phyloP scores from a whole-genome alignment of 1,284 basidiomycete genomes.

The Schizophyllum commune region DNA sequence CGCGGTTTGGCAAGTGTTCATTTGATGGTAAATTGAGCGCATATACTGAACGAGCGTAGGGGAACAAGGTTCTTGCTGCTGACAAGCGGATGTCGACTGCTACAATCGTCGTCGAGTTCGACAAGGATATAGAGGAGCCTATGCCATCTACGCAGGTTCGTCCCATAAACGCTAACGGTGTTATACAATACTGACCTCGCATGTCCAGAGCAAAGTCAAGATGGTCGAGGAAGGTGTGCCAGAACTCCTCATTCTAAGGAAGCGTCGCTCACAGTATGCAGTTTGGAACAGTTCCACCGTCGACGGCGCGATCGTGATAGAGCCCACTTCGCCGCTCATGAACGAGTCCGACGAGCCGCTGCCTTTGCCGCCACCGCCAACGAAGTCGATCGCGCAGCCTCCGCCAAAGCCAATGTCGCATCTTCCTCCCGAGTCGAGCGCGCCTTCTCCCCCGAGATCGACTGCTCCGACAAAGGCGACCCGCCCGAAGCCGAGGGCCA shows the following conservation, averaged over 20 bases:
- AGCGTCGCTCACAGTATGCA: too few relatives aligned
- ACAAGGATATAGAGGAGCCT: constrained; percentile 4
- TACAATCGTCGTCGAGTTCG: constrained; percentile 10
- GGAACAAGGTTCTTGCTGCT: background rate
- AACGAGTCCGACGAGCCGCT: background rate
- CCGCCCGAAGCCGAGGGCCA: background rate
- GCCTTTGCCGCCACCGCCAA: too few relatives aligned
- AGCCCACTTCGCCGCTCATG: background rate
- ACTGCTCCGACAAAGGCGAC: background rate
- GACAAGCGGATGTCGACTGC: constrained; percentile 3
- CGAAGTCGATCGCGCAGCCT: too few relatives aligned
- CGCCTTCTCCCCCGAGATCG: too few relatives aligned
- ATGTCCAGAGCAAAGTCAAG: constrained; percentile 5
- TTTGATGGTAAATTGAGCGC: constrained; percentile 2
- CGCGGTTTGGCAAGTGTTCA: constrained; percentile 33
- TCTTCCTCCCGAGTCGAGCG: too few relatives aligned
- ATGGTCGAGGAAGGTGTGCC: background rate
- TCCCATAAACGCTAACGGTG: background rate
- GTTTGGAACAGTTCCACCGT: background rate
- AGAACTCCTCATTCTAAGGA: too few relatives aligned
- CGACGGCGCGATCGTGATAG: background rate
- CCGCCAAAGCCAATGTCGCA: too few relatives aligned
- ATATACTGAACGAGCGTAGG: background rate
- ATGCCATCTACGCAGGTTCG: constrained; percentile 1
- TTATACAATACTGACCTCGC: background rate